Conservation (phyloP, 345 rosid species). For the Diplotaxis tenuifolia region DNA sequence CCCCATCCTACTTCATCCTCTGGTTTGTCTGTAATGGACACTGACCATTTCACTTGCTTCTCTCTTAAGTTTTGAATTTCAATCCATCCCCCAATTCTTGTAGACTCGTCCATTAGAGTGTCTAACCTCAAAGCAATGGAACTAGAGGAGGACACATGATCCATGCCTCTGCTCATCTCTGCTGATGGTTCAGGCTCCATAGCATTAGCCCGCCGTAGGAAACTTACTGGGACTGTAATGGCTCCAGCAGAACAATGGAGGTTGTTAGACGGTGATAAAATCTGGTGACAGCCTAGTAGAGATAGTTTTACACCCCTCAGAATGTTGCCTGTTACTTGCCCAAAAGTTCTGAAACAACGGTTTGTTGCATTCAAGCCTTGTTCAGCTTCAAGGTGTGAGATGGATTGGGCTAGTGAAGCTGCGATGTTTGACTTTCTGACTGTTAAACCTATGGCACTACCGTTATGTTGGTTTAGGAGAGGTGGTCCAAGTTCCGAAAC, state of each 20-base stretch:
- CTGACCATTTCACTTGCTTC: conserved; percentile 57
- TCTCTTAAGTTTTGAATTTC: conserved; percentile 56
- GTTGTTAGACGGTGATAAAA: conserved; percentile 36
- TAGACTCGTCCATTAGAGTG: conserved; percentile 54
- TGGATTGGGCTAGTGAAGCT: conserved; percentile 67
- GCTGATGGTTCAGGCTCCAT: conserved; percentile 30
- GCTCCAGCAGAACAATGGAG: conserved; percentile 42
- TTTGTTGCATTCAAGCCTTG: conserved; percentile 30
- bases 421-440: conserved; percentile 56
- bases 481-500: conserved; percentile 66
- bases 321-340: conserved; percentile 64
- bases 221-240: conserved; percentile 50
- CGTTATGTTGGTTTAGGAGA: conserved; percentile 54
- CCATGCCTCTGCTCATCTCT: conserved; percentile 22
- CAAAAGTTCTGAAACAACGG: conserved; percentile 60
- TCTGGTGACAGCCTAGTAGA: conserved; percentile 55
- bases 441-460: conserved; percentile 59
- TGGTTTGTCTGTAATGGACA: conserved; percentile 53
- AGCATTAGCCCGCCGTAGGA: conserved; percentile 34
- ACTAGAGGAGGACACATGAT: conserved; percentile 33
- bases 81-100: conserved; percentile 70
- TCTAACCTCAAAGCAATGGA: conserved; percentile 67
- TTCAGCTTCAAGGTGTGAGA: conserved; percentile 43
- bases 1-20: conserved; percentile 84
- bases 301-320: conserved; percentile 56